These are phyloP conservation scores for Helminthosporium solani DNA, from an alignment of 2,329 filamentous ascomycete genomes.

Conservation along the genomic window DNA sequence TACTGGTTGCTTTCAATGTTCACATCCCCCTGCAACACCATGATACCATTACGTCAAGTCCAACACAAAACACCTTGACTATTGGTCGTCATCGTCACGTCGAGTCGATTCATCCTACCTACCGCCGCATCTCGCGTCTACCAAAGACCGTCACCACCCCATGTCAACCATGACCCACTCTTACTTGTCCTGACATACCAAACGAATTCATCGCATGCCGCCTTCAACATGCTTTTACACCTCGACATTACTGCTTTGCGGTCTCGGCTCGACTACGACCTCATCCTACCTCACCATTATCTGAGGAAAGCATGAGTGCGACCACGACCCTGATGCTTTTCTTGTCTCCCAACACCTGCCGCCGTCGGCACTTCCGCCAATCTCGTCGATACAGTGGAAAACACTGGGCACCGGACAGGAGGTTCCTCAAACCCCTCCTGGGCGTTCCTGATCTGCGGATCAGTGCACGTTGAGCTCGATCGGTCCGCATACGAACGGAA, in stretches of 20 bases:
- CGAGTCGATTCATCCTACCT: not conserved
- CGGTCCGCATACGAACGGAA: not conserved
- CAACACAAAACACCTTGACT: conserved; percentile 1
- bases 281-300: not conserved
- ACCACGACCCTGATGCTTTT: conserved; percentile 4
- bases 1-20: not conserved
- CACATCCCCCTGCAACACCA: not conserved
- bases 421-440: conserved; percentile 6
- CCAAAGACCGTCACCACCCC: not conserved
- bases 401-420: conserved; percentile 13
- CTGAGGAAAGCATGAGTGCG: conserved; percentile 2
- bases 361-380: not conserved
- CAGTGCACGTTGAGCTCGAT: conserved; percentile 11
- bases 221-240: conserved; percentile 1
- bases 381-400: conserved; percentile 6
- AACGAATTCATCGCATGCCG: not conserved
- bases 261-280: conserved; percentile 1
- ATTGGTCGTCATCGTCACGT: conserved; percentile 3
- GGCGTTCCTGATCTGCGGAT: conserved; percentile 11
- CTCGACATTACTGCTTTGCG: not conserved
- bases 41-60: not conserved
- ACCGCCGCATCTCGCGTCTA: not conserved
- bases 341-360: not conserved
- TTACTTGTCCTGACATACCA: not conserved
- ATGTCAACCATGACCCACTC: not conserved